A percentile compares a stretch with the other conserved stretches of the same genome.
phyloP scores from a whole-genome alignment of 139 green algal species.

The Coelastrella sp. region DNA sequence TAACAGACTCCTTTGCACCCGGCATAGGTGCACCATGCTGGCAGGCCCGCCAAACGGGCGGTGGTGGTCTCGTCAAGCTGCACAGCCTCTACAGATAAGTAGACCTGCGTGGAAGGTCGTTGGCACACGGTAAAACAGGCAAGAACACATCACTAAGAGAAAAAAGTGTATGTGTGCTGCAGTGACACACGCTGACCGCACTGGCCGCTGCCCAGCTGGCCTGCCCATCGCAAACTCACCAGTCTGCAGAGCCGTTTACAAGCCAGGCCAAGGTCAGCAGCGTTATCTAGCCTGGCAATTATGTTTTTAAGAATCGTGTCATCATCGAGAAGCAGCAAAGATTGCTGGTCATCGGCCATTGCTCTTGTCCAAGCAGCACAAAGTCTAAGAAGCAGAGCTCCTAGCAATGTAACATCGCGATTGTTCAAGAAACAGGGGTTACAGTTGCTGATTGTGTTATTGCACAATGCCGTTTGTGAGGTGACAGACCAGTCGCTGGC shows the following conservation, averaged over 20 bases:
- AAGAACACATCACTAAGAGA: not conserved
- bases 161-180: not conserved
- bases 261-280: not conserved
- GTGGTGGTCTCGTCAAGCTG: not conserved
- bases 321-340: not conserved
- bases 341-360: not conserved
- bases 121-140: not conserved
- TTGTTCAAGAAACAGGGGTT: too few species aligned
- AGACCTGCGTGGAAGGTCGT: not conserved
- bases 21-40: not conserved
- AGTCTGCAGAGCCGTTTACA: slow-evolving; percentile 6
- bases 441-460: too few species aligned
- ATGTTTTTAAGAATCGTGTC: not conserved
- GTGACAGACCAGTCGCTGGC: too few species aligned
- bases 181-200: too few species aligned
- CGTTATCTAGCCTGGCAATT: not conserved
- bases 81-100: not conserved
- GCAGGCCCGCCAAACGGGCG: not conserved
- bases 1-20: not conserved
- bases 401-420: too few species aligned
- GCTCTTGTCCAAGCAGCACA: too few species aligned
- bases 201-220: not conserved
- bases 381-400: too few species aligned
- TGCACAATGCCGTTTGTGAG: too few species aligned
- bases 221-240: not conserved